Base-by-base conservation (phyloP, 1,284 basidiomycete species). In the Ceratobasidium theobromae region DNA sequence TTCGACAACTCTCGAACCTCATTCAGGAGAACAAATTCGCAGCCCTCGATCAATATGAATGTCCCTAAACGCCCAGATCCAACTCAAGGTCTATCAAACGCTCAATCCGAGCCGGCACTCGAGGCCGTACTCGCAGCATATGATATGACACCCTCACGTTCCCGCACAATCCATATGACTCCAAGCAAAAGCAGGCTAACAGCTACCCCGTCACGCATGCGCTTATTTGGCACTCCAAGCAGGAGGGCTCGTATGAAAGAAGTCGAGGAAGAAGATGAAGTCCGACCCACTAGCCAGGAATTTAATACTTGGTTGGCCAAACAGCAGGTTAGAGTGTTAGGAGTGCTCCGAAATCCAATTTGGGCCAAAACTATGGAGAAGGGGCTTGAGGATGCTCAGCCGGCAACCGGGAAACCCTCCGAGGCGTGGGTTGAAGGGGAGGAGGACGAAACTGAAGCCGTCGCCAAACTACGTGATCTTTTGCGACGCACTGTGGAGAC, bases 401-500 rank as follows among this genome's bases (percentile, higher is more conserved):
- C 40, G 6, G 25, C 48, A 2, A 28, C 8, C 9, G 49, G 33
- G 25, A 43, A 25, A 28, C n/a, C 25, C 6, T 25, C 49, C 12
- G 60, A 49, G 12, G 28, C 25, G 2, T 52, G 48, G 38, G 25
- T 64, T 14, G 60, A 55, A 30, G 53, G 64, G 8, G 67, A 55
- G 14, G 38, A 45, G 12, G 53, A 66, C 4, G 66, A 69, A 45
- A 67, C 65, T 6, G 67, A 68, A 40, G 58, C 69, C 14, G 38
- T 67, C 16, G 33, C 27, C n/a, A 69, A 66, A 53, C 75, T 96
- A 3, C 73, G 77, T 0, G 81, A 83, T 52, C 76, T 96, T 25
- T 77, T 95, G 4, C 75, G 77, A 23, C 93, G 92, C 1, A 92
- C 91, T 0, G 81, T 89, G 1, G 77, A 79, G 28, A 84, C 92